phyloP scores from a whole-genome alignment of 23 red algal genomes.

The Gracilaria gracilis region DNA sequence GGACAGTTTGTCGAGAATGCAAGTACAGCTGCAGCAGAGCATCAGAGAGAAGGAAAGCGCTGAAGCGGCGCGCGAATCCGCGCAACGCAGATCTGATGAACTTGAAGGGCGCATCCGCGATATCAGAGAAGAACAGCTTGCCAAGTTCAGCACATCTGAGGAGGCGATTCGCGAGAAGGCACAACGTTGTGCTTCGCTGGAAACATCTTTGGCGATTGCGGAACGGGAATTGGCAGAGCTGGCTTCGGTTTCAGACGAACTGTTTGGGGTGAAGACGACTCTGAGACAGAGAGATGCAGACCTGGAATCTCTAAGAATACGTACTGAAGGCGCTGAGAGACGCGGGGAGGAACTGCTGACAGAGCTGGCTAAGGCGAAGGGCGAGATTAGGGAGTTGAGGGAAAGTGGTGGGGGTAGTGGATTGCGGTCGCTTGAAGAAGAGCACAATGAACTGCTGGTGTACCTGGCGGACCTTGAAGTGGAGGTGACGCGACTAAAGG shows the following conservation, averaged over 20 bases:
- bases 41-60: slow-evolving; percentile 38
- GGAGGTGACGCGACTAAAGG: slow-evolving; percentile 46
- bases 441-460: slow-evolving; percentile 71
- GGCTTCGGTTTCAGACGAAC: slow-evolving; percentile 43
- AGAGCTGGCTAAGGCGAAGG: slow-evolving; percentile 31
- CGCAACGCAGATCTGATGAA: slow-evolving; percentile 37
- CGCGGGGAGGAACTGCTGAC: slow-evolving; percentile 25
- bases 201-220: slow-evolving; percentile 43
- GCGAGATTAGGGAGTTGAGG: slow-evolving; percentile 32
- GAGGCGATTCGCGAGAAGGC: slow-evolving; percentile 53
- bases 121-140: slow-evolving; percentile 25
- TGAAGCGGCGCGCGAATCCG: slow-evolving; percentile 41
- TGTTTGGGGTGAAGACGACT: slow-evolving; percentile 50
- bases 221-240: slow-evolving; percentile 53
- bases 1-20: background rate
- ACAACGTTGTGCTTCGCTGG: slow-evolving; percentile 58
- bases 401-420: slow-evolving; percentile 7
- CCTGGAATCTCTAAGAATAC: slow-evolving; percentile 7
- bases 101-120: slow-evolving; percentile 52
- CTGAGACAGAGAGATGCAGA: slow-evolving; percentile 35
- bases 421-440: slow-evolving; percentile 41
- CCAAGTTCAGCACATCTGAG: slow-evolving; percentile 52
- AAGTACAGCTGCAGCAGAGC: slow-evolving; percentile 31
- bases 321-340: slow-evolving; percentile 33
- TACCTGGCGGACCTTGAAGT: slow-evolving; percentile 75